Conservation (phyloP, 495 filamentous ascomycete genomes). For the Geopyxis carbonaria region DNA sequence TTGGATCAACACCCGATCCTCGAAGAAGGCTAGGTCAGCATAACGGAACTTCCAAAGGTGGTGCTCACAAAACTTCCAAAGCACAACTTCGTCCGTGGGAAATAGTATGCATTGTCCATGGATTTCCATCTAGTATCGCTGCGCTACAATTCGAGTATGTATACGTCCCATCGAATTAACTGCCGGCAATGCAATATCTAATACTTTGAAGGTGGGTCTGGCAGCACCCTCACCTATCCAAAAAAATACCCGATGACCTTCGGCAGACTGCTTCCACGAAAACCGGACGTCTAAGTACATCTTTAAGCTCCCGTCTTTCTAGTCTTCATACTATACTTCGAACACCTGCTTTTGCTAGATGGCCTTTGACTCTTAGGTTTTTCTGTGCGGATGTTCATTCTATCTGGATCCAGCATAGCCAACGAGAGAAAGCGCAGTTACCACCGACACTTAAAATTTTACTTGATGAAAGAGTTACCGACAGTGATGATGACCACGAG, state of each 20-base stretch:
- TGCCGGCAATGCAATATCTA: not conserved
- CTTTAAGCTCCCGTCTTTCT: slow-evolving; percentile 41
- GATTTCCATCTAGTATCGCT: slow-evolving; percentile 70
- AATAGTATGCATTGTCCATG: slow-evolving; percentile 73
- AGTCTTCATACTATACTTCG: slow-evolving; percentile 65
- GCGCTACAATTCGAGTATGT: slow-evolving; percentile 91
- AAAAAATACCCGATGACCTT: slow-evolving; percentile 46
- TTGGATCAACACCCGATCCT: slow-evolving; percentile 85
- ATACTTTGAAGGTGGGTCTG: slow-evolving; percentile 64
- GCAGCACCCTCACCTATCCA: slow-evolving; percentile 60
- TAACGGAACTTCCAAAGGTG: slow-evolving; percentile 65
- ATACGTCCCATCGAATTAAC: not conserved
- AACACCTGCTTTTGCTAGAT: slow-evolving; percentile 54
- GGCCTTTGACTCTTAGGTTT: slow-evolving; percentile 73
- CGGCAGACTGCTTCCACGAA: slow-evolving; percentile 27
- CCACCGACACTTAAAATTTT: slow-evolving; percentile 36
- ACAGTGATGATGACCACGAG: slow-evolving; percentile 4
- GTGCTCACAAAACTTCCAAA: slow-evolving; percentile 56
- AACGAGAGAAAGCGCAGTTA: slow-evolving; percentile 32
- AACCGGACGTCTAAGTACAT: slow-evolving; percentile 26
- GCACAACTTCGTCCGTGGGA: slow-evolving; percentile 68
- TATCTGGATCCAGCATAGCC: slow-evolving; percentile 47
- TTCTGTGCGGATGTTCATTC: slow-evolving; percentile 51
- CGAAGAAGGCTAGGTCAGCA: slow-evolving; percentile 58
- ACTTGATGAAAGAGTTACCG: slow-evolving; percentile 30